Base-by-base conservation (phyloP, 23 red algal species). In the Gracilariopsis chorda region DNA sequence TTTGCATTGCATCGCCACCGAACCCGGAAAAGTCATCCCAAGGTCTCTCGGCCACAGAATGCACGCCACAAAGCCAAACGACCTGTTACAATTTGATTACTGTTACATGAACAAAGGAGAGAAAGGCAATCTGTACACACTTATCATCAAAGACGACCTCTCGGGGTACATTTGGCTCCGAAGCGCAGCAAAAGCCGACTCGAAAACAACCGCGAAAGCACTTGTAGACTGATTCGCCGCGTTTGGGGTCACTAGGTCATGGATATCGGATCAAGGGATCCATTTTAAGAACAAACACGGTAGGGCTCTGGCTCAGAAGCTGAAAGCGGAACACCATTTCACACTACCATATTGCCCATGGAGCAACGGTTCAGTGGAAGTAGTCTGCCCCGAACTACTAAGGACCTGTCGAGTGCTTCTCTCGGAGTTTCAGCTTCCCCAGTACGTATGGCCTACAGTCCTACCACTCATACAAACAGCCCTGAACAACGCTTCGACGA, bases 141-240 rank as follows among this genome's bases (percentile, higher is more conserved):
- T 86, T 28, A 73, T 86, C 14, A n/a, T 86, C 24, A 86, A 86
- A 27, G 82, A 86, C 25, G 61, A 86, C 21, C 59, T 86, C 41
- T 70, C 30, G 0, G 82, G 82, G 4, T 86, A 70, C 21, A n/a
- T 42, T 24, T 86, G 0, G 20, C 14, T 86, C 20, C 19, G 17
- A 46, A 25, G 19, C 5, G 24, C 21, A 13, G 33, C 69, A 30
- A 47, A 46, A 0, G 82, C 82, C 7, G 82, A 86, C 21, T 1
- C 82, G 3, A 60, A 73, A n/a, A 72, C 60, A 16, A 46, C 63
- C 32, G 63, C 82, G 0, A 35, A 86, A 43, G 60, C 59, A 16
- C 58, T 86, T 11, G 46, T 86, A 34, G 19, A 57, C 8, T 80
- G 75, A 13, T 56, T 80, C 27, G 75, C 43, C 25, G 29, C 52